Evolutionary conservation across 169 alveolate species (phyloP), one percentile per base, ranked within the genome.

Genomic region (Eimeria mitis): DNA sequence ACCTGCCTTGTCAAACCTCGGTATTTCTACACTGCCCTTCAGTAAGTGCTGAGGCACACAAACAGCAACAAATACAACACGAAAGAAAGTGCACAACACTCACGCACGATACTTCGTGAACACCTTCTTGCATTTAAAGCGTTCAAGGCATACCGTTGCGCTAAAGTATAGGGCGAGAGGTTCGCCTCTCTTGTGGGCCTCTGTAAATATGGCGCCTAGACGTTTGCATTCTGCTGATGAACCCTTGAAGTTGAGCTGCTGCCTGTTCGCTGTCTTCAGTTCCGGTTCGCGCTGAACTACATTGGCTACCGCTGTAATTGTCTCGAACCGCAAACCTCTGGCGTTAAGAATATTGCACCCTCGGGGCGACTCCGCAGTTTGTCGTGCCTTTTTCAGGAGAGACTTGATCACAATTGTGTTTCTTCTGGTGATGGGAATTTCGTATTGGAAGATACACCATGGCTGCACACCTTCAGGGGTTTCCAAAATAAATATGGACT

Each of bases 301-400:
- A 44, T 37, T 42, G 56, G 94, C 94, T 31, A 65, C 83, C 1
- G 84, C 94, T 25, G 94, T 87, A 4, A 87, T 87, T 13, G 94
- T 87, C 37, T 87, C 81, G 61, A 92, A 92, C 34, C 88, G 59
- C 44, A 92, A 81, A 8, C 92, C 92, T 59, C 37, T 65, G 75
- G 89, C 96, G 52, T 83, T 87, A 8, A 44, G 11, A 28, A 92
- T 79, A 47, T 92, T 92, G 96, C 96, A 92, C 23, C 96, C 96
- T 13, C 47, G 42, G 4, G 96, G 96, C 34, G 96, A 81, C n/a
- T 79, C 91, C 34, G 96, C 94, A 1, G 96, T 71, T 21, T 75
- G 70, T 16, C 83, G 81, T 1, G 90, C 96, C 40, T 92, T 92
- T 71, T 47, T 78, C 76, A 92, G 0, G 2, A 92, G 87, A 5